These are phyloP conservation scores for Madurella mycetomatis DNA, from an alignment of 2,329 filamentous ascomycete species.

Conservation along the genomic window DNA sequence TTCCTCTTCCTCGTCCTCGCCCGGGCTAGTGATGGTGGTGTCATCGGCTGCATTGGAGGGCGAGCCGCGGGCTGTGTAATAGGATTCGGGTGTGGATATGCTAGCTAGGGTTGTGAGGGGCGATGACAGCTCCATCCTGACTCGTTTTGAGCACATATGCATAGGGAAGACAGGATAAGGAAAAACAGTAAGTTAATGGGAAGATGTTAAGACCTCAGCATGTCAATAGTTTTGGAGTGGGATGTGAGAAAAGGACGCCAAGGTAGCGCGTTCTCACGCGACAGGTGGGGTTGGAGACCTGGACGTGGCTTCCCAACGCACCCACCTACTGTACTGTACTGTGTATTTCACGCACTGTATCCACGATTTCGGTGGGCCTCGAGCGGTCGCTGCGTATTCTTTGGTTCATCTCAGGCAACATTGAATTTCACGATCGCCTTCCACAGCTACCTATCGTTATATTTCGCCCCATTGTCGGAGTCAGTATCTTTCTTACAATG, in stretches of 20 bases:
- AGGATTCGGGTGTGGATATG: conserved; percentile 24
- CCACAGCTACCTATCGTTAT: no score
- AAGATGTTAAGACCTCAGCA: not conserved
- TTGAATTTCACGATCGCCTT: no score
- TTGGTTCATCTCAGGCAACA: no score
- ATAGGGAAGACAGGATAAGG: not conserved
- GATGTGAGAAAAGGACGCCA: not conserved
- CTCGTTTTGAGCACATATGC: not conserved
- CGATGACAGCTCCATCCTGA: conserved; percentile 19
- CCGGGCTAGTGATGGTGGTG: conserved; percentile 19
- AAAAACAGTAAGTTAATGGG: not conserved
- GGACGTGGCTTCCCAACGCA: not conserved
- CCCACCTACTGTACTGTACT: no score
- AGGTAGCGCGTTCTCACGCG: conserved; percentile 13
- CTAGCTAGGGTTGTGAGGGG: conserved; percentile 19
- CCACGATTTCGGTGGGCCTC: no score
- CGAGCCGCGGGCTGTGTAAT: conserved; percentile 19
- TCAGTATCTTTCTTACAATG: no score
- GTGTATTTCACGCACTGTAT: no score
- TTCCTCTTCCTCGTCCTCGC: conserved; percentile 1
- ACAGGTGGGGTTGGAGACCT: conserved; percentile 7
- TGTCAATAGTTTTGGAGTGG: not conserved
- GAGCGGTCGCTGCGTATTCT: no score
- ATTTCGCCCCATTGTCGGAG: no score
- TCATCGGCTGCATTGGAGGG: conserved; percentile 13